A percentile compares a stretch with the other conserved stretches of the same genome.
phyloP scores from a whole-genome alignment of 2,329 filamentous ascomycete species.

The Bipolaris bicolor region DNA sequence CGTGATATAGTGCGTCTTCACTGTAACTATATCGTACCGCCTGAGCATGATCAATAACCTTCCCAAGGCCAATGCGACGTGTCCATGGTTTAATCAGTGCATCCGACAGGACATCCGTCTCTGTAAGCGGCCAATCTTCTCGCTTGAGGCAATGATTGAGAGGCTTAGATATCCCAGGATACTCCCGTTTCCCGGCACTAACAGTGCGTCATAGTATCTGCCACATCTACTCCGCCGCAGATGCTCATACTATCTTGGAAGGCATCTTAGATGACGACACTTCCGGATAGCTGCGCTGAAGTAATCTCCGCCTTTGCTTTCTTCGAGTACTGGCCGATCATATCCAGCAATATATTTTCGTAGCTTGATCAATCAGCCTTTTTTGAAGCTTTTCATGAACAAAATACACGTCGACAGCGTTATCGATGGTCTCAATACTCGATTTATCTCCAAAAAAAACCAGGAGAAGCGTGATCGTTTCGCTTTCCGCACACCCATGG shows the following conservation, averaged over 20 bases:
- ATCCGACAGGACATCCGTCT: not conserved
- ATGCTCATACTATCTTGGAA: not conserved
- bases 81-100: not conserved
- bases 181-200: not conserved
- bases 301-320: not conserved
- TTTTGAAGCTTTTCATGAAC: constrained; percentile 1
- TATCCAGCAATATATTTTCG: not conserved
- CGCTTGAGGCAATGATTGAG: not conserved
- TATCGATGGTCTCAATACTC: not conserved
- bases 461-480: not conserved
- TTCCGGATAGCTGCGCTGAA: not conserved
- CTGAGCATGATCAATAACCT: not conserved
- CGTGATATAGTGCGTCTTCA: not conserved
- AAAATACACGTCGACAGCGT: constrained; percentile 3
- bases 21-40: not conserved
- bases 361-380: not conserved
- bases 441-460: not conserved
- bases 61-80: not conserved
- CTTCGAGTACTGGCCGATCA: not conserved
- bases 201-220: constrained; percentile 1
- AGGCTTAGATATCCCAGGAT: not conserved
- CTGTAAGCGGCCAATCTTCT: not conserved
- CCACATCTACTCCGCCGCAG: constrained; percentile 1
- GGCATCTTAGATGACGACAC: not conserved
- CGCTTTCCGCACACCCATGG: not conserved